Base-by-base conservation (phyloP, 2,329 filamentous ascomycete genomes). In the Dothistroma septosporum region DNA sequence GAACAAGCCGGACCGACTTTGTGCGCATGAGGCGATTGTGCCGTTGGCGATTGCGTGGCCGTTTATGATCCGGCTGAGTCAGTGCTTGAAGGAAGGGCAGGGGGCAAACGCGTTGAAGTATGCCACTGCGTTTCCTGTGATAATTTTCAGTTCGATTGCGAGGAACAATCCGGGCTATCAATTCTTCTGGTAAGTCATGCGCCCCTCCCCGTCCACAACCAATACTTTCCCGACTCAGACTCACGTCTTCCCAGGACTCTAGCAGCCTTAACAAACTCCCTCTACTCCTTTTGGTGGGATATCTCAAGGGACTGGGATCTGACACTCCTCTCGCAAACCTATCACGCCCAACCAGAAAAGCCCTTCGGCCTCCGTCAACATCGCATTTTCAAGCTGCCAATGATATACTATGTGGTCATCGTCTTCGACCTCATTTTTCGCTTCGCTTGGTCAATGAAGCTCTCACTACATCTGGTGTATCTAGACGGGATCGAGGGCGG, bases 221-320 rank as follows among this genome's bases (percentile, higher is more conserved):
- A 28, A 28, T 28, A 12, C 19, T 24, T 21, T 28, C 28, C 55
- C 56, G 50, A 59, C 16, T 41, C 12, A 22, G 16, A 47, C 33
- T 56, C 11, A 56, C 33, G 44, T 12, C 7, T 33, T 28, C 21
- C 21, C 37, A 68, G 72, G 72, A 53, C 70, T 4, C 48, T 71
- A 8, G 67, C 70, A 46, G 66, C 68, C 21, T 35, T 91, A 35
- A 72, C 94, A 69, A 97, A 99, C 75, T 95, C 91, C 14, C 80
- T 89, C 49, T 99, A 96, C 77, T 92, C 89, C n/a, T 97, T 97
- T 79, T 99, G 94, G 81, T 99, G 94, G 94, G 94, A 99, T 71
- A 87, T 97, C 32, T 83, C 91, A 58, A 94, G 92, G 78, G 94
- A 99, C 80, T 99, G 94, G 94, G 94, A 97, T 72, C 81, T 99